phyloP scores from a whole-genome alignment of 2,329 filamentous ascomycete species.

The Aspergillus tubingensis region DNA sequence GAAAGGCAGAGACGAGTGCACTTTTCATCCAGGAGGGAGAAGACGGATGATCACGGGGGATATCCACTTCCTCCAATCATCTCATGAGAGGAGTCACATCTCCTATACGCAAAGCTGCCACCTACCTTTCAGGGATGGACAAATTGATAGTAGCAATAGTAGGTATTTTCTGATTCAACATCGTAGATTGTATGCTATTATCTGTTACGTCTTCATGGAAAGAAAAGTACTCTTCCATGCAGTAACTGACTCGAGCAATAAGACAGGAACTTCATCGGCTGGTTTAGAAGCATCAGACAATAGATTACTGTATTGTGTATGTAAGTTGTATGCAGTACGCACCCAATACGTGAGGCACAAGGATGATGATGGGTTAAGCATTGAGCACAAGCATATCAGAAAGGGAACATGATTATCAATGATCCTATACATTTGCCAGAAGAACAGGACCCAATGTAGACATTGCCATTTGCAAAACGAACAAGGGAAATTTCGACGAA shows the following conservation, averaged over 20 bases:
- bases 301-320: background rate
- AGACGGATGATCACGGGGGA: background rate
- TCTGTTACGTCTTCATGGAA: background rate
- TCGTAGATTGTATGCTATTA: background rate
- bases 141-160: too few relatives aligned
- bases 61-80: background rate
- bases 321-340: background rate
- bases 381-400: background rate
- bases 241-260: too few relatives aligned
- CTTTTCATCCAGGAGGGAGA: too few relatives aligned
- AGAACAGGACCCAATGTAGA: background rate
- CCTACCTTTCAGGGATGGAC: slow-evolving; percentile 2
- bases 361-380: background rate
- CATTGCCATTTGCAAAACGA: background rate
- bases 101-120: background rate
- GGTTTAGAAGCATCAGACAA: background rate
- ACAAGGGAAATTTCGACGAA: background rate
- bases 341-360: background rate
- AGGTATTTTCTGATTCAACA: background rate
- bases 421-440: background rate
- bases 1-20: background rate
- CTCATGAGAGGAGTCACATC: slow-evolving; percentile 14
- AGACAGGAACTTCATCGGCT: background rate
- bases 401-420: background rate
- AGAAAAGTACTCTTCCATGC: background rate